Evolutionary conservation across 1,139 yeast genomes (phyloP), one percentile per base, ranked within the genome.

Genomic region (Blastobotrys indianensis): DNA sequence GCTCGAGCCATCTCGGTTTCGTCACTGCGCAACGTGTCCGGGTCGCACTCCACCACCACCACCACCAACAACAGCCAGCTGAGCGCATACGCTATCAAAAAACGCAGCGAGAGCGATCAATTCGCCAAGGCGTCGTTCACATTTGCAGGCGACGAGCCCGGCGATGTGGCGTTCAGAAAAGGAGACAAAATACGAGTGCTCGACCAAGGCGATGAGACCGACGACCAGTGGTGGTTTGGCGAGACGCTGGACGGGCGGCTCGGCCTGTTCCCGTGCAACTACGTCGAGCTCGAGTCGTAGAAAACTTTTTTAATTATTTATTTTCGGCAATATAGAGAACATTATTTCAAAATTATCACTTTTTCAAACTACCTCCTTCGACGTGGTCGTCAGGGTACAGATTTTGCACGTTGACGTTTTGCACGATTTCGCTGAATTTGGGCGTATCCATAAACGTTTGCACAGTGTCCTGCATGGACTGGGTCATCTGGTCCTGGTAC

Each of bases 171-270:
- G 2, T 70, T 81, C 51, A 54, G 64, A 25, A 64, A 60, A 32
- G 83, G 82, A 8, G 83, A 79, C 49, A 56, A 60, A 39, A 70
- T 81, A 33, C 63, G 59, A 36, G 64, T 80, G 1, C 49, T 76
- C 29, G 73, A 72, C 42, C 63, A 60, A 17, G 65, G 68, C 1
- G 64, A 63, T 16, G 66, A 56, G 33, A 53, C 54, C 13, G 73
- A 68, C 34, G 74, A 73, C 4, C 63, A 66, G 29, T 80, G 86
- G 86, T 80, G 85, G 84, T 71, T 70, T 50, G 86, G 85, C 1
- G 71, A 72, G 54, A 54, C 72, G 38, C 36, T 47, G 5, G 65
- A 70, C 40, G 82, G 77, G 0, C 53, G 61, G 20, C 51, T 61
- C 23, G 87, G 86, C 0, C 52, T 68, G 15, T 78, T 81, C 54